A percentile compares a stretch with the other conserved stretches of the same genome.
phyloP scores from a whole-genome alignment of 768 basidiomycete genomes.

The Podaxis sp. region DNA sequence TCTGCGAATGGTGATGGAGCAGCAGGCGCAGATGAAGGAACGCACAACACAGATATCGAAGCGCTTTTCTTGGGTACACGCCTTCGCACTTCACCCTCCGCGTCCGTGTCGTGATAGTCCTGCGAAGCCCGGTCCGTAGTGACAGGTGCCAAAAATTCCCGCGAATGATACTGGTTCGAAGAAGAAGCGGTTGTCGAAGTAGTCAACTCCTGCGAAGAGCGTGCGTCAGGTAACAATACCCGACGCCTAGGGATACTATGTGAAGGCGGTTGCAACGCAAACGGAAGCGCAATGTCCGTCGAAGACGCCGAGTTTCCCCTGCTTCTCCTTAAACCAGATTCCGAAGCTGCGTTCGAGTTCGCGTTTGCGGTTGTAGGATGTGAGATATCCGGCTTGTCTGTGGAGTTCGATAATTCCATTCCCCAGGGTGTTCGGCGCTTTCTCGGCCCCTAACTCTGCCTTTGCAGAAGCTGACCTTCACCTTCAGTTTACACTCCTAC shows the following conservation, averaged over 20 bases:
- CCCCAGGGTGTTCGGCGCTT: too few relatives aligned
- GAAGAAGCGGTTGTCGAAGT: neutral
- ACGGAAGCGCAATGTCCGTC: neutral
- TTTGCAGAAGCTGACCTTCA: neutral
- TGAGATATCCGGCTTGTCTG: neutral
- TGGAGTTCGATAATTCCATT: neutral
- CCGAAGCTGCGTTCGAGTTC: neutral
- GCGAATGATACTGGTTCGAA: neutral
- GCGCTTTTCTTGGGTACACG: conserved; percentile 8
- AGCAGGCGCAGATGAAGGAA: neutral
- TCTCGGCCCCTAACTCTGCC: neutral
- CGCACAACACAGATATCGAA: neutral
- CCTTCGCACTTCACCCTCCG: neutral
- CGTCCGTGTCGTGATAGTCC: neutral
- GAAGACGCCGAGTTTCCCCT: neutral
- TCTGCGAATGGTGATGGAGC: neutral
- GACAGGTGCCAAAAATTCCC: neutral
- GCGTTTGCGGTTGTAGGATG: neutral
- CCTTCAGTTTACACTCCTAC: neutral
- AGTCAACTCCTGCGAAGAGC: neutral
- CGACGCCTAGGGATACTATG: neutral
- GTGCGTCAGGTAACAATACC: neutral
- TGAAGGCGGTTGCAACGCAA: neutral
- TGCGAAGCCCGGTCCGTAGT: neutral
- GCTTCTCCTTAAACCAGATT: neutral